These are phyloP conservation scores for Calocybe indica DNA, from an alignment of 768 basidiomycete genomes.

Conservation along the genomic window DNA sequence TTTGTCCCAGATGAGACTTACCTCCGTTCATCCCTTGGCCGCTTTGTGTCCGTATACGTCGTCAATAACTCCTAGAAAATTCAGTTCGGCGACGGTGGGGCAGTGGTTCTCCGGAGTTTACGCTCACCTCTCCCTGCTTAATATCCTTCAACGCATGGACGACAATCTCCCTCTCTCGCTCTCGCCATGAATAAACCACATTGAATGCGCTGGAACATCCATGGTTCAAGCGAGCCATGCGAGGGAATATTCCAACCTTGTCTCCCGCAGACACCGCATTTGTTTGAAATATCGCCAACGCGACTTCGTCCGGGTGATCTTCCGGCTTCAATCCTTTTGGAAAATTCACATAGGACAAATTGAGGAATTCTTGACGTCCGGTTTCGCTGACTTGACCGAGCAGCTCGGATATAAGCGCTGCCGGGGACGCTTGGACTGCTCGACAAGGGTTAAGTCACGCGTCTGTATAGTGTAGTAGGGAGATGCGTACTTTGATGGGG, in stretches of 20 bases:
- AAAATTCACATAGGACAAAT: slow-evolving; percentile 53
- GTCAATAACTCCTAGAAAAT: slow-evolving; percentile 51
- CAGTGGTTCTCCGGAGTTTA: not conserved
- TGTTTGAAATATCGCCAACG: slow-evolving; percentile 61
- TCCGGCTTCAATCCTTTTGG: slow-evolving; percentile 32
- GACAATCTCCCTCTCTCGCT: slow-evolving; percentile 39
- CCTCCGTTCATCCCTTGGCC: slow-evolving; percentile 48
- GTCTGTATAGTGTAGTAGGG: not conserved
- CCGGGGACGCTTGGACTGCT: slow-evolving; percentile 40
- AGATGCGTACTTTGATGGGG: slow-evolving; percentile 38
- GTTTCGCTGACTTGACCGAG: slow-evolving; percentile 25
- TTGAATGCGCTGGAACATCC: slow-evolving; percentile 67
- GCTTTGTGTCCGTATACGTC: slow-evolving; percentile 54
- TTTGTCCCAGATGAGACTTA: slow-evolving; percentile 13
- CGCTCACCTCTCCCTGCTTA: slow-evolving; percentile 40
- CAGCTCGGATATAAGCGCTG: slow-evolving; percentile 30
- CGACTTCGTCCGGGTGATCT: slow-evolving; percentile 36
- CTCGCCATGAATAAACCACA: slow-evolving; percentile 56
- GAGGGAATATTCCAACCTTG: slow-evolving; percentile 58
- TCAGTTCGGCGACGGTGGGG: slow-evolving; percentile 2
- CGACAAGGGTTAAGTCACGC: not conserved
- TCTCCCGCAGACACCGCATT: slow-evolving; percentile 55
- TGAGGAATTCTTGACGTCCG: slow-evolving; percentile 38
- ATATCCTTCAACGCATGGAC: slow-evolving; percentile 57
- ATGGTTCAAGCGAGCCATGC: slow-evolving; percentile 62